These are phyloP conservation scores for Neurospora africana DNA, from an alignment of 495 filamentous ascomycete genomes.

Conservation along the genomic window DNA sequence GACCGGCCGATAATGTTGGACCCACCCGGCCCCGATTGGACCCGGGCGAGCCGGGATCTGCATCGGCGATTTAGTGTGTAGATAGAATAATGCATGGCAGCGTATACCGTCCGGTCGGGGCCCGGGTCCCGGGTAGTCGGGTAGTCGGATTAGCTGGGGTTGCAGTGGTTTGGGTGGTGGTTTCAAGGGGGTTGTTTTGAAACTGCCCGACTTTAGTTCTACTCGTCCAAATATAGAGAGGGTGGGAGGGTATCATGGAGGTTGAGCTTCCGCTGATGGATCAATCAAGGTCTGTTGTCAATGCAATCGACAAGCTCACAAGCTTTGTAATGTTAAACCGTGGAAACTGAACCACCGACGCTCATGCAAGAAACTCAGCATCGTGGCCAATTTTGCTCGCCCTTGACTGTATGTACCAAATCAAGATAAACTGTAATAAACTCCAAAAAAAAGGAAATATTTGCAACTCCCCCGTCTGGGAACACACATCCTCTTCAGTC, in stretches of 20 bases:
- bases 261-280: neutral
- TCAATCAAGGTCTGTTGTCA: neutral
- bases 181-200: neutral
- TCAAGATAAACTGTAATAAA: neutral
- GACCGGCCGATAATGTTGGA: neutral
- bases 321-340: no score
- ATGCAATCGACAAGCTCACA: neutral
- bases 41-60: no score
- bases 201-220: neutral
- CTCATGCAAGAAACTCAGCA: neutral
- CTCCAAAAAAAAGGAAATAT: neutral
- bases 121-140: neutral
- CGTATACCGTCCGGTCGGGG: neutral
- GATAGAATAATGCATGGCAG: no score
- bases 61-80: neutral
- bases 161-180: neutral
- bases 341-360: neutral
- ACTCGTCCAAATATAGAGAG: neutral
- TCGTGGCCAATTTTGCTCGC: neutral
- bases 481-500: neutral
- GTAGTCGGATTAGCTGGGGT: neutral
- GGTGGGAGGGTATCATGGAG: neutral
- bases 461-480: neutral
- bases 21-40: neutral
- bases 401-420: neutral